Evolutionary conservation across 495 filamentous ascomycete species (phyloP), one percentile per base, ranked within the genome.

Genomic region (Venustampulla echinocandica): DNA sequence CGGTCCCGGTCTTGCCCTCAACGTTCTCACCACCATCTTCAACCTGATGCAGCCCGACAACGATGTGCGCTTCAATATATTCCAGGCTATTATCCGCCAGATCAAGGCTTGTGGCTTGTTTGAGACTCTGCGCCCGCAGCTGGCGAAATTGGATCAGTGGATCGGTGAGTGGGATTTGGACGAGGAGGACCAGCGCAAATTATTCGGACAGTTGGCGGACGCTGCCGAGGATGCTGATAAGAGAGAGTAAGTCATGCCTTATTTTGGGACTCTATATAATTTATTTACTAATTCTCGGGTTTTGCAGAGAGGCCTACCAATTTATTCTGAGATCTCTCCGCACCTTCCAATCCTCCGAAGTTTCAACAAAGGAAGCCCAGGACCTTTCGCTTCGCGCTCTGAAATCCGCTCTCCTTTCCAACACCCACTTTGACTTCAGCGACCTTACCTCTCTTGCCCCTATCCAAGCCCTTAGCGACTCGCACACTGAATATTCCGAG

Each of bases 1-100:
- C 63, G 89, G 90, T 48, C 74, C 84, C 45, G 81, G 84, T 32
- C 75, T 99, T 46, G 81, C 87, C 43, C 82, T 95, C 54, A 84
- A 82, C 49, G 83, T 88, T 46, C 79, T 99, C 51, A 88, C 86
- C 60, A 95, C 89, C 47, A 76, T 99, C 65, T 99, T 96, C 84
- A 99, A 99, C 71, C 85, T 93, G 42, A 79, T 97, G 44, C 71
- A 79, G 35, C 60, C 77, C 34, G 68, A 75, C 49, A 84, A 87
- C 61, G 82, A 84, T 9, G 74, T 82, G 57, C 82, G 90, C 23
- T 96, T 84, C 73, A 81, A 94, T 56, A 85, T 97, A 51, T 81
- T 97, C 58, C 69, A 88, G 65, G 78, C 86, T 54, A 85, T 95
- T 52, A 61, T 95, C 21, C 76, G 78, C 50, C 81, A 94, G 47